phyloP scores from a whole-genome alignment of 2,329 filamentous ascomycete genomes.

The Metarhizium brunneum region DNA sequence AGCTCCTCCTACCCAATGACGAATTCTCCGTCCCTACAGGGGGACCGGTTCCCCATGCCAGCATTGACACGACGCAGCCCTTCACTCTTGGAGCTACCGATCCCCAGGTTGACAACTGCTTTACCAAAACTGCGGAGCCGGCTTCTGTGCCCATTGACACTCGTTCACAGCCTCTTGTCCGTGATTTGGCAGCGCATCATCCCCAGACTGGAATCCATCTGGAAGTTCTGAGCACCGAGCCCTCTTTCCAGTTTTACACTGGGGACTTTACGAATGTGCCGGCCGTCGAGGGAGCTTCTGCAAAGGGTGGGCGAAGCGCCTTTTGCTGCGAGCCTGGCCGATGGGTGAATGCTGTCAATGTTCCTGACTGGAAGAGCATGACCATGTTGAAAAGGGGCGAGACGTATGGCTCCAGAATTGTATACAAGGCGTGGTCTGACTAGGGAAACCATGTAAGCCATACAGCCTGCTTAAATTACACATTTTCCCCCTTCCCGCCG shows the following conservation, averaged over 20 bases:
- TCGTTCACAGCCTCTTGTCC: slow-evolving; percentile 50
- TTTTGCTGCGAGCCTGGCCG: slow-evolving; percentile 91
- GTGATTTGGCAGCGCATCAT: slow-evolving; percentile 65
- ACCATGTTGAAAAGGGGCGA: slow-evolving; percentile 76
- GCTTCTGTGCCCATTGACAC: slow-evolving; percentile 56
- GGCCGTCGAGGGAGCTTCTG: slow-evolving; percentile 50
- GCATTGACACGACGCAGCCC: slow-evolving; percentile 52
- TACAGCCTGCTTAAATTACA: neutral
- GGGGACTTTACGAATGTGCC: slow-evolving; percentile 77
- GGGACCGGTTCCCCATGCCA: slow-evolving; percentile 53
- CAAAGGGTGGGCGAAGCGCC: slow-evolving; percentile 58
- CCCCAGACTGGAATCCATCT: slow-evolving; percentile 68
- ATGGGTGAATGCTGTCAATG: slow-evolving; percentile 82
- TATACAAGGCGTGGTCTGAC: slow-evolving; percentile 79
- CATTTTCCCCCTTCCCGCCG: neutral
- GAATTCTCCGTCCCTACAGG: slow-evolving; percentile 64
- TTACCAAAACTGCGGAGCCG: slow-evolving; percentile 62
- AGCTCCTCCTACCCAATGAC: slow-evolving; percentile 65
- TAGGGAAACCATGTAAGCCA: slow-evolving; percentile 14
- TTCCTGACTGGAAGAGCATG: slow-evolving; percentile 69
- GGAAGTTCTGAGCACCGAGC: slow-evolving; percentile 84
- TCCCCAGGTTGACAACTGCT: slow-evolving; percentile 84
- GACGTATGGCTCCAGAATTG: slow-evolving; percentile 69
- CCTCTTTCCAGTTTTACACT: slow-evolving; percentile 95
- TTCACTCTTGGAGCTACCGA: slow-evolving; percentile 65